A percentile compares a stretch with the other conserved stretches of the same genome.
Conservation (phyloP, 2,329 filamentous ascomycete genomes). For the Apiospora pterosperma region DNA sequence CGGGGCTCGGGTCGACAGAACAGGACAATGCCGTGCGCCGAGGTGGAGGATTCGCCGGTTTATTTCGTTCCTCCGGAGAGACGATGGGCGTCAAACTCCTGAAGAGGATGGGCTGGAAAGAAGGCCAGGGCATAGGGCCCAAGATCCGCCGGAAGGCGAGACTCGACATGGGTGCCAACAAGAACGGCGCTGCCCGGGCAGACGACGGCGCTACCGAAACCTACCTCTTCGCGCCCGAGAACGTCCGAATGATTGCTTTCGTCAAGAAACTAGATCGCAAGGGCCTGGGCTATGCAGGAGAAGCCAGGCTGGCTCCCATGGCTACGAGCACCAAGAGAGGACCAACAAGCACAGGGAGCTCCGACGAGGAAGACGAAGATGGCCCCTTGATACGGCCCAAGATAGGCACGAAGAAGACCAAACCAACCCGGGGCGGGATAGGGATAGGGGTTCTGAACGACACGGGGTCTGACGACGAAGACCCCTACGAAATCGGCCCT, state of each 20-base stretch:
- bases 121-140: slow-evolving; percentile 88
- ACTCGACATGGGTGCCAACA: slow-evolving; percentile 47
- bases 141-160: slow-evolving; percentile 74
- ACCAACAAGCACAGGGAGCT: slow-evolving; percentile 27
- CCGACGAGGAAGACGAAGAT: slow-evolving; percentile 45
- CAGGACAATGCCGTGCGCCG: slow-evolving; percentile 49
- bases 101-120: slow-evolving; percentile 92
- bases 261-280: slow-evolving; percentile 64
- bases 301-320: slow-evolving; percentile 46
- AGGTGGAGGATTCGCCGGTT: slow-evolving; percentile 55
- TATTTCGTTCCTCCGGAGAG: slow-evolving; percentile 71
- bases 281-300: slow-evolving; percentile 65
- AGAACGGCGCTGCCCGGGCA: not conserved
- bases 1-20: slow-evolving; percentile 68
- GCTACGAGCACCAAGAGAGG: slow-evolving; percentile 12
- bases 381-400: slow-evolving; percentile 24
- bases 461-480: slow-evolving; percentile 90
- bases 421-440: slow-evolving; percentile 61
- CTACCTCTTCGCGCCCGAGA: slow-evolving; percentile 83
- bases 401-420: slow-evolving; percentile 47
- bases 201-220: slow-evolving; percentile 37
- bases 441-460: slow-evolving; percentile 90
- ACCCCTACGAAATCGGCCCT: slow-evolving; percentile 88
- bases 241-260: slow-evolving; percentile 67
- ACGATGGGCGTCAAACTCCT: slow-evolving; percentile 85